phyloP scores from a whole-genome alignment of 1,284 basidiomycete species.

The Agroathelia rolfsii region DNA sequence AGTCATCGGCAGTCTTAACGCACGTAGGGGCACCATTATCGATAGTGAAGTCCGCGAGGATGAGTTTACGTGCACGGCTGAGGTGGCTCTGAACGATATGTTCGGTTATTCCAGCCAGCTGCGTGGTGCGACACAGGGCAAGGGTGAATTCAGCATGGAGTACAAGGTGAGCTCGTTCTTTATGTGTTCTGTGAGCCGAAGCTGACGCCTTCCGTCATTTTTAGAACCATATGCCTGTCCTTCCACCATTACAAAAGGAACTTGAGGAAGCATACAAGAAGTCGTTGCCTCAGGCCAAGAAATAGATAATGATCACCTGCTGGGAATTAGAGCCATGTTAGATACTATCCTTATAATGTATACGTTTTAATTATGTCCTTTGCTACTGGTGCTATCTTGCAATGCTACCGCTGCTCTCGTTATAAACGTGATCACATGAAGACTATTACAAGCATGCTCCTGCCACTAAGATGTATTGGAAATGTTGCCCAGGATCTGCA shows the following conservation, averaged over 20 bases:
- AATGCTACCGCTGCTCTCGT: too few relatives aligned
- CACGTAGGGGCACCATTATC: conserved; percentile 88
- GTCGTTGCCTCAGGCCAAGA: conserved; percentile 41
- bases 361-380: too few relatives aligned
- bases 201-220: conserved; percentile 4
- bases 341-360: too few relatives aligned
- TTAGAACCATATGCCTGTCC: conserved; percentile 75
- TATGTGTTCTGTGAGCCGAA: conserved; percentile 1
- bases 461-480: too few relatives aligned
- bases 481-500: too few relatives aligned
- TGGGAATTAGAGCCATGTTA: too few relatives aligned
- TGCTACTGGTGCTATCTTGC: too few relatives aligned
- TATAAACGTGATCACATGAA: too few relatives aligned
- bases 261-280: conserved; percentile 52
- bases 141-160: conserved; percentile 95
- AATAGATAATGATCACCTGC: too few relatives aligned
- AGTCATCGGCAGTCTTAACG: conserved; percentile 93
- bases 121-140: conserved; percentile 91
- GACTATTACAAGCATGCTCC: too few relatives aligned
- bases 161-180: conserved; percentile 57
- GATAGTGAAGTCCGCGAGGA: conserved; percentile 97
- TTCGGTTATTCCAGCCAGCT: conserved; percentile 94
- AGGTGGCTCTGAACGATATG: conserved; percentile 97
- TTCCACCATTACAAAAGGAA: conserved; percentile 82
- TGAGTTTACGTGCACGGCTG: conserved; percentile 88